phyloP scores from a whole-genome alignment of 176 grass and related monocot genomes.

The Phragmites australis region DNA sequence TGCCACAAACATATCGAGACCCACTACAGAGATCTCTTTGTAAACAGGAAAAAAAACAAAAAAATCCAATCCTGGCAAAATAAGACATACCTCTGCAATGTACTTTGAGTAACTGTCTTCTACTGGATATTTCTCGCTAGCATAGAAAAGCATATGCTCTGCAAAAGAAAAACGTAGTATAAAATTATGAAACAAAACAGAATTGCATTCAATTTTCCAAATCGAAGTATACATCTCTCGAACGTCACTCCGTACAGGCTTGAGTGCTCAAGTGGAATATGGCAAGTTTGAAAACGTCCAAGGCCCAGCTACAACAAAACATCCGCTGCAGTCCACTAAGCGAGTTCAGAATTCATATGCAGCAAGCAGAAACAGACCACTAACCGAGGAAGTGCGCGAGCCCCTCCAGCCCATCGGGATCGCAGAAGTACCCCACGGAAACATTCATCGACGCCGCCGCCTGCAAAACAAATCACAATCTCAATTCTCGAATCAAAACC shows the following conservation, averaged over 20 bases:
- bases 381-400: conserved; percentile 95
- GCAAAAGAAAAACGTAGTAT: conserved; percentile 41
- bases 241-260: neutral
- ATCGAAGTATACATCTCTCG: neutral
- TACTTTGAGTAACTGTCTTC: conserved; percentile 93
- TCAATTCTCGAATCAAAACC: neutral
- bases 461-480: conserved; percentile 46
- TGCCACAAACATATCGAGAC: neutral
- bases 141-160: conserved; percentile 99
- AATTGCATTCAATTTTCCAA: neutral
- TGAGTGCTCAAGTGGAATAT: neutral
- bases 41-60: neutral
- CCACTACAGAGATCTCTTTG: neutral
- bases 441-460: conserved; percentile 91
- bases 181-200: conserved; percentile 9
- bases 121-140: conserved; percentile 93
- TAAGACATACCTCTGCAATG: conserved; percentile 71
- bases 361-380: conserved; percentile 9
- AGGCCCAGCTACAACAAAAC: neutral
- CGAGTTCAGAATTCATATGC: conserved; percentile 10
- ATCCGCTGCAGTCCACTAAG: neutral
- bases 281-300: neutral
- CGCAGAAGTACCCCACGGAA: conserved; percentile 79
- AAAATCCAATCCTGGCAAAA: conserved; percentile 17
- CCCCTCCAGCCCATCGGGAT: conserved; percentile 80